Conservation (phyloP, 2,329 filamentous ascomycete genomes). For the Alternaria brassicicola region DNA sequence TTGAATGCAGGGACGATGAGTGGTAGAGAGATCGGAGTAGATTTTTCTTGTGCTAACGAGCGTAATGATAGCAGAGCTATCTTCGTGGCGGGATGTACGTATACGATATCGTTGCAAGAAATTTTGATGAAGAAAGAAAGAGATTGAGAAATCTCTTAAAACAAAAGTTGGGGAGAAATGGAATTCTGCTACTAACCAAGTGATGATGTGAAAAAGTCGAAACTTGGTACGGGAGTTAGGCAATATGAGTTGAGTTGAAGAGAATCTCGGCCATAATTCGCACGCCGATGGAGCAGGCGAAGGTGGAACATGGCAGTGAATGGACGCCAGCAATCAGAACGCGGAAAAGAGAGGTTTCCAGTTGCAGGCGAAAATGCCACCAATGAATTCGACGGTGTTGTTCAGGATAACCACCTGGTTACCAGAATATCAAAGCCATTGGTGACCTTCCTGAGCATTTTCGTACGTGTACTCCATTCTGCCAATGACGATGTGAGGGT, state of each 20-base stretch:
- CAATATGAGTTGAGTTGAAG: neutral
- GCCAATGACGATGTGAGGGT: neutral
- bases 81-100: neutral
- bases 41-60: neutral
- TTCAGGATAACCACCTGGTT: neutral
- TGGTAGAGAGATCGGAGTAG: neutral
- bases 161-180: neutral
- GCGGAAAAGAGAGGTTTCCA: neutral
- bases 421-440: neutral
- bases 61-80: neutral
- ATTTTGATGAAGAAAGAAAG: neutral
- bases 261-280: neutral
- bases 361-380: neutral
- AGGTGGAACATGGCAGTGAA: neutral
- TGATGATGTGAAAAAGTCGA: neutral
- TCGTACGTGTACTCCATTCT: neutral
- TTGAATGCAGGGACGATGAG: neutral
- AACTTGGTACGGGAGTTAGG: neutral
- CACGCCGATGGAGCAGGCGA: neutral
- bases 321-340: neutral
- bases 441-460: neutral
- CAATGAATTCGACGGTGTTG: neutral
- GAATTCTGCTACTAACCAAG: neutral
- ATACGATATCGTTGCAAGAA: neutral
- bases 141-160: neutral